Conservation (phyloP, 1,284 basidiomycete genomes). For the Trichosporon faecale region DNA sequence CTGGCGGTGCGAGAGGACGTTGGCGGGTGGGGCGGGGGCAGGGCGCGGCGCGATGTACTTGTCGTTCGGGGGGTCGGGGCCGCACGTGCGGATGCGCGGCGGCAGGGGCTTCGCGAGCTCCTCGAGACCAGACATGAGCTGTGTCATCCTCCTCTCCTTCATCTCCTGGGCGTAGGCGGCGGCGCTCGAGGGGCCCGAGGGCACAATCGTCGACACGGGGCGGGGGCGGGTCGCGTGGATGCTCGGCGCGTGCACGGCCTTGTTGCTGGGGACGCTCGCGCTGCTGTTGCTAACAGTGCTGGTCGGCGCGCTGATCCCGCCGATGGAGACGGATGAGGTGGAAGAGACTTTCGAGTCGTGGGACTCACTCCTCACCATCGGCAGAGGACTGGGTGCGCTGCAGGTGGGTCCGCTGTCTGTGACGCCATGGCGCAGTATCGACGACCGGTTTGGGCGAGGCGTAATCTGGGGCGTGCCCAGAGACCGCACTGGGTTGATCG, state of each 20-base stretch:
- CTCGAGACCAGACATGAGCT: slow-evolving; percentile 5
- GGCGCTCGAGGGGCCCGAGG: slow-evolving; percentile 1
- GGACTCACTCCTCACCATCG: background rate
- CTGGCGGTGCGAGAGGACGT: slow-evolving; percentile 9
- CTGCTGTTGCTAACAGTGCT: background rate
- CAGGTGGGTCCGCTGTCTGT: background rate
- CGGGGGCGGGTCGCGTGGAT: background rate
- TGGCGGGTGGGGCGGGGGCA: slow-evolving; percentile 17
- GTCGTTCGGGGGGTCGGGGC: slow-evolving; percentile 6
- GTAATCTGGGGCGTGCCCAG: background rate
- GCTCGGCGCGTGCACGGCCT: slow-evolving; percentile 7
- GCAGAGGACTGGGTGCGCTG: background rate
- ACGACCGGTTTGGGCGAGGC: background rate
- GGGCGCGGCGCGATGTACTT: slow-evolving; percentile 19
- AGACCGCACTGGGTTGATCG: background rate
- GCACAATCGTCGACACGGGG: slow-evolving; percentile 7
- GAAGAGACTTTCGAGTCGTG: background rate
- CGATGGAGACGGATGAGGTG: slow-evolving; percentile 6
- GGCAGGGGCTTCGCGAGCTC: background rate
- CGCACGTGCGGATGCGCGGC: background rate
- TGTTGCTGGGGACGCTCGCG: slow-evolving; percentile 5
- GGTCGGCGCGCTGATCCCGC: background rate
- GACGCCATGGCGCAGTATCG: background rate
- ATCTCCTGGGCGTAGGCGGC: slow-evolving; percentile 9
- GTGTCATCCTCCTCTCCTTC: slow-evolving; percentile 8